A percentile compares a stretch with the other conserved stretches of the same genome.
phyloP scores from a whole-genome alignment of 108 stramenopile genomes.

The Nannochloropsis gaditana region DNA sequence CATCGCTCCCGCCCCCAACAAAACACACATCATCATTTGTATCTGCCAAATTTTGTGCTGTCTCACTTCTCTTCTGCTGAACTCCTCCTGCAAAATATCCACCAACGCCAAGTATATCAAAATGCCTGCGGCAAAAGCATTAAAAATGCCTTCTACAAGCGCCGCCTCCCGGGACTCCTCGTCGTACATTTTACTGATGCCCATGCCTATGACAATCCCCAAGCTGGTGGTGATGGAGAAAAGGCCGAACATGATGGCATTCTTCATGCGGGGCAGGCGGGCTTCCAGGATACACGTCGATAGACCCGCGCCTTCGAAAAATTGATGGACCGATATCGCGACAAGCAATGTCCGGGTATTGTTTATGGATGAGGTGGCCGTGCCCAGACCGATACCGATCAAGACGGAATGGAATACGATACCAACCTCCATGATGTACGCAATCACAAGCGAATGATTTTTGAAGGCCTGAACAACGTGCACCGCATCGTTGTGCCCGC shows the following conservation, averaged over 20 bases:
- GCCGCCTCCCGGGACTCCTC: neutral
- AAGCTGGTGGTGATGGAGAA: neutral
- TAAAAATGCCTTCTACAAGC: conserved; percentile 18
- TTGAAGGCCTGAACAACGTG: conserved; percentile 8
- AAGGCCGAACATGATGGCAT: conserved; percentile 3
- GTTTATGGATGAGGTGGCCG: neutral
- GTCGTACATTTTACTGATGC: neutral
- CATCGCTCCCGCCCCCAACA: conserved; percentile 16
- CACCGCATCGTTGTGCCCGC: neutral
- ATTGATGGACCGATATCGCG: neutral
- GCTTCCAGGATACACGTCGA: neutral
- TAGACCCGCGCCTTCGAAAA: neutral
- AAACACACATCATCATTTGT: conserved; percentile 18
- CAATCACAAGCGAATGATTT: neutral
- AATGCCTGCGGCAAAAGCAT: neutral
- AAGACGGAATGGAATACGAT: conserved; percentile 1
- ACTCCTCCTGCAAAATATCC: conserved; percentile 18
- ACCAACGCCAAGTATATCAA: conserved; percentile 10
- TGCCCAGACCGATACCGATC: conserved; percentile 7
- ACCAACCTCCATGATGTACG: neutral
- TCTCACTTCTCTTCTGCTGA: neutral
- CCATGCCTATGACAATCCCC: neutral
- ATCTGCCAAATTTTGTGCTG: conserved; percentile 18
- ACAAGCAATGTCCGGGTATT: conserved; percentile 9
- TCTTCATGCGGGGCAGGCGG: neutral